Evolutionary conservation across 805 yeast species (phyloP).

Genomic region (Wickerhamomyces silvicola): DNA sequence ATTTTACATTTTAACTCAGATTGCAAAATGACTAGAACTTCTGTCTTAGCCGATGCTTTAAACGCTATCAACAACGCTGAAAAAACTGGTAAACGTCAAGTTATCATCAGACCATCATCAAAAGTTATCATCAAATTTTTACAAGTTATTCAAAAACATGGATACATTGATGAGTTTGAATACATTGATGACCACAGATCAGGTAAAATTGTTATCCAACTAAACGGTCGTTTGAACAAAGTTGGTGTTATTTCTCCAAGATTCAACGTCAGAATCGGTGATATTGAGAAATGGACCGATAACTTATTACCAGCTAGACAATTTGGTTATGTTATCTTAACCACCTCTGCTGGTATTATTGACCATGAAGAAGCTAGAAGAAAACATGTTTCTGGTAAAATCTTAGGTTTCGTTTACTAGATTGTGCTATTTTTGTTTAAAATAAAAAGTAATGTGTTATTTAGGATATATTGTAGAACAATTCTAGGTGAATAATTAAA

Average conservation of each 20-base stretch:
- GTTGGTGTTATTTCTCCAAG: slow-evolving; percentile 99
- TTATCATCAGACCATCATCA: slow-evolving; percentile 95
- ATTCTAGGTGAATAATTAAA: too few species aligned
- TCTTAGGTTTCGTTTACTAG: slow-evolving; percentile 95
- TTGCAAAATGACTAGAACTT: slow-evolving; percentile 85
- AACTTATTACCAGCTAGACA: slow-evolving; percentile 99
- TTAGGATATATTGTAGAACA: too few species aligned
- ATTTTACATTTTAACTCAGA: too few species aligned
- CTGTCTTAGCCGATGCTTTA: slow-evolving; percentile 97
- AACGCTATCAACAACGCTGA: slow-evolving; percentile 98
- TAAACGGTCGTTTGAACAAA: slow-evolving; percentile 97
- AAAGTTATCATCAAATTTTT: slow-evolving; percentile 96
- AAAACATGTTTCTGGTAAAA: slow-evolving; percentile 99
- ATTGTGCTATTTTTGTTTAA: slow-evolving; percentile 1
- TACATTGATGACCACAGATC: slow-evolving; percentile 99
- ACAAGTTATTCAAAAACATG: slow-evolving; percentile 96
- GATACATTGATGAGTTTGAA: slow-evolving; percentile 98
- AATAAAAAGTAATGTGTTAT: too few species aligned
- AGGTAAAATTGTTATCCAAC: slow-evolving; percentile 93
- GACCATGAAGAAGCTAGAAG: slow-evolving; percentile 99
- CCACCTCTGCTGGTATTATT: slow-evolving; percentile 99
- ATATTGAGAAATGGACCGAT: slow-evolving; percentile 97
- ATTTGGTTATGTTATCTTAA: slow-evolving; percentile 95
- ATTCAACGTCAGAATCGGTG: slow-evolving; percentile 92
- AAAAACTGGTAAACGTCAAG: slow-evolving; percentile 99